Evolutionary conservation across 495 filamentous ascomycete genomes (phyloP), one percentile per base, ranked within the genome.

Genomic region (Hypomontagnella monticulosa): DNA sequence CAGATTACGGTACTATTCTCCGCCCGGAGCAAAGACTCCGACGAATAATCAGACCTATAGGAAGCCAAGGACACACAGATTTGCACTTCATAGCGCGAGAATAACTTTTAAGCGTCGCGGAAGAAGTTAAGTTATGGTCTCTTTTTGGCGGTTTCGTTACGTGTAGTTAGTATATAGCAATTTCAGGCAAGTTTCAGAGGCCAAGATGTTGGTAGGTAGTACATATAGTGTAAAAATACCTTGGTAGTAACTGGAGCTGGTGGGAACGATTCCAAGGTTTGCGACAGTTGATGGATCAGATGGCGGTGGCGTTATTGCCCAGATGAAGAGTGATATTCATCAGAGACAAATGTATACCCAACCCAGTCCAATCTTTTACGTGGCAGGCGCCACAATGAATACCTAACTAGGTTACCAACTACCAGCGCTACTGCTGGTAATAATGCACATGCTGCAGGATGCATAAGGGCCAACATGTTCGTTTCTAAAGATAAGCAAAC

Each of bases 21-120:
- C 46, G 20, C 46, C 34, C 64, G 64, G 64, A 63, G 64, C 64
- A 63, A 67, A 62, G 34, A 16, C 42, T 67, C 64, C 64, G 53
- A 7, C 18, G 11, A 50, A 15, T 40, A 40, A 50, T 41, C 49
- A 55, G 33, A 55, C 20, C 16, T 1, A 40, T 16, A 40, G 15
- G 4, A 51, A 9, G 16, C 42, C n/a, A 37, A 14, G 32, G 32
- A 12, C 48, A 32, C 23, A 27, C 3, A 27, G 23, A 27, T 40
- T 41, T 18, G 42, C 16, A 23, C 4, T 32, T 6, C 23, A 15
- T 4, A 9, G 7, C 16, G 38, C 20, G 18, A 30, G 19, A 15
- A 16, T 44, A 33, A n/a, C 18, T n/a, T 14, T 34, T 12, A 23
- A 37, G 38, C 18, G 36, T 40, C 30, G 44, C 14, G 19, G 18